Evolutionary conservation across 805 yeast species (phyloP).

Genomic region (Spathaspora arborariae): DNA sequence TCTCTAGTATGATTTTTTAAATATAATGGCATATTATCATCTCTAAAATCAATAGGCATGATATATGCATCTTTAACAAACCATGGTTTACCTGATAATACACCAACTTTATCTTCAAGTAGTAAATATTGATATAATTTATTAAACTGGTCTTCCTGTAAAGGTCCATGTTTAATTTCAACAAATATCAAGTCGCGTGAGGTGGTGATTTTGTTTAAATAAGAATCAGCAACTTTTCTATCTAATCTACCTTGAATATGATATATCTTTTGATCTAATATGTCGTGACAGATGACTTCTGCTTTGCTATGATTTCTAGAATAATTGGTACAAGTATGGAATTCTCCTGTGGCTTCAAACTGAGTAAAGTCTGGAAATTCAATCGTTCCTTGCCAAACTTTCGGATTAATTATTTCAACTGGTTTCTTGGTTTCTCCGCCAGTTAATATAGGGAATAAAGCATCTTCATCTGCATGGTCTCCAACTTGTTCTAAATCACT

Average conservation of each 20-base stretch:
- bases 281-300: constrained; percentile 21
- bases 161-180: constrained; percentile 30
- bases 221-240: constrained; percentile 48
- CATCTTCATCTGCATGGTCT: constrained; percentile 23
- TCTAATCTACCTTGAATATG: constrained; percentile 64
- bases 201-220: constrained; percentile 44
- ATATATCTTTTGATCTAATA: constrained; percentile 28
- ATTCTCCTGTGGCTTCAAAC: constrained; percentile 36
- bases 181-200: constrained; percentile 54
- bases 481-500: constrained; percentile 16
- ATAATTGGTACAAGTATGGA: constrained; percentile 29
- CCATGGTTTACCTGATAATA: constrained; percentile 45
- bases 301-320: constrained; percentile 12
- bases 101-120: constrained; percentile 52
- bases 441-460: constrained; percentile 28
- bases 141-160: constrained; percentile 20
- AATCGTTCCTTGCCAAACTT: constrained; percentile 47
- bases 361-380: constrained; percentile 48
- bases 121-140: constrained; percentile 43
- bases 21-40: constrained; percentile 18
- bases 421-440: constrained; percentile 6
- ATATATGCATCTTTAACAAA: constrained; percentile 64
- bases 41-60: constrained; percentile 36
- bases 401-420: background rate
- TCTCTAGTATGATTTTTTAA: constrained; percentile 13